Evolutionary conservation across 257 asterid genomes (phyloP), one percentile per base, ranked within the genome.

Genomic region (Solanum lignicaule): DNA sequence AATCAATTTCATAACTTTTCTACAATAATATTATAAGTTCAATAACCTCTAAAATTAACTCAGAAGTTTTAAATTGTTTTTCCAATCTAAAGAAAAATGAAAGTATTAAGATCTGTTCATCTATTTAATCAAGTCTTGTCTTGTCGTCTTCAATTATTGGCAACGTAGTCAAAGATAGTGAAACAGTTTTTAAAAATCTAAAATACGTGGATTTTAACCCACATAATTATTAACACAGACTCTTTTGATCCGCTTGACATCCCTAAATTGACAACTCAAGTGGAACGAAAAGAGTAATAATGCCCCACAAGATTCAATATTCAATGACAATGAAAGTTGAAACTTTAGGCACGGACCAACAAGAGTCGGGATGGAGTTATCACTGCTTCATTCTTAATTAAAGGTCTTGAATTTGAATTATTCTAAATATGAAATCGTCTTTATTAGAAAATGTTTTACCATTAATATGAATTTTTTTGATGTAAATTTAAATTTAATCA

Each of bases 391-490:
- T 20, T 20, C 0, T 55, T 62, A 62, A 62, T n/a, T 0, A 62
- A 0, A 62, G 3, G 0, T 62, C 0, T 62, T 2, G 14, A n/a
- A 4, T 62, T n/a, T 2, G 1, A 62, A 20, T 1, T 1, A 1
- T 18, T 1, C 1, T 52, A 52, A 16, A 6, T 18, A 52, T 2
- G 9, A 16, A 52, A 16, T 52, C 0, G 2, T 55, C 0, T 20
- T 20, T 55, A 2, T 55, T 55, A 20, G 25, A 0, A 20, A 20
- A 18, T 55, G 1, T 20, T 55, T 55, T 55, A 55, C 0, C 4
- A 21, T 9, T 1, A 21, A 23, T 55, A 16, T 55, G 18, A 6
- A 52, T 0, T 2, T 55, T 60, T 7, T 60, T 23, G 4, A 23
- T 60, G 1, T 0, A 23, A 62, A 62, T 23, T 4, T 2, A 3